Conservation (phyloP, 495 filamentous ascomycete species). For the Astrothelium subdiscretum region DNA sequence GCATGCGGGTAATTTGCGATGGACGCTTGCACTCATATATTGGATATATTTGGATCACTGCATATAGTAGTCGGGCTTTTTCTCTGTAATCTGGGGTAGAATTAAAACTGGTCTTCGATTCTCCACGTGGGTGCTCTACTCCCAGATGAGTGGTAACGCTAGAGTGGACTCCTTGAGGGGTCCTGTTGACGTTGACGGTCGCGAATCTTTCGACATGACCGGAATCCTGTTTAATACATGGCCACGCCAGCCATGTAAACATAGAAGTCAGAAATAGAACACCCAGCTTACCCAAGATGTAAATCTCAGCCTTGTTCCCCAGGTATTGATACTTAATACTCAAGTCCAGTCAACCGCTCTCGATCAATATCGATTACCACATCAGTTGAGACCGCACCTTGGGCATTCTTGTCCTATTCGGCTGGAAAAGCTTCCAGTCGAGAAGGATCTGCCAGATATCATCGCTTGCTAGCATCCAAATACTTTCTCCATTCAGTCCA, state of each 20-base stretch:
- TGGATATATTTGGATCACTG: too few species aligned
- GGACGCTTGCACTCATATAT: not conserved
- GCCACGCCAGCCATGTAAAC: not conserved
- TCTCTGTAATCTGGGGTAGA: too few species aligned
- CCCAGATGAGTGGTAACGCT: not conserved
- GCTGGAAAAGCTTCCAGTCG: too few species aligned
- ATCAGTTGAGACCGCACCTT: too few species aligned
- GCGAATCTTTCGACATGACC: not conserved
- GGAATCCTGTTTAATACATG: not conserved
- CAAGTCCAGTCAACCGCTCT: too few species aligned
- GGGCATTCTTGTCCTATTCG: too few species aligned
- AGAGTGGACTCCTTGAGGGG: not conserved
- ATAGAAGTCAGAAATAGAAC: not conserved
- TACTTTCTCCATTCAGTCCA: constrained; percentile 43
- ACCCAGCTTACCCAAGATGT: not conserved
- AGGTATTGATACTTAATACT: not conserved
- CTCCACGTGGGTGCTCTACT: too few species aligned
- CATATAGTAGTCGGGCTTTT: too few species aligned
- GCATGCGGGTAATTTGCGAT: not conserved
- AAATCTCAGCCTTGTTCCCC: not conserved
- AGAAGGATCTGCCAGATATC: too few species aligned
- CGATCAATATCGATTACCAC: not conserved
- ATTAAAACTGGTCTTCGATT: too few species aligned
- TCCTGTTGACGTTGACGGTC: not conserved
- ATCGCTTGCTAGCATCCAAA: constrained; percentile 22